Conservation (phyloP, 2,329 filamentous ascomycete genomes). For the Parastagonospora nodorum region DNA sequence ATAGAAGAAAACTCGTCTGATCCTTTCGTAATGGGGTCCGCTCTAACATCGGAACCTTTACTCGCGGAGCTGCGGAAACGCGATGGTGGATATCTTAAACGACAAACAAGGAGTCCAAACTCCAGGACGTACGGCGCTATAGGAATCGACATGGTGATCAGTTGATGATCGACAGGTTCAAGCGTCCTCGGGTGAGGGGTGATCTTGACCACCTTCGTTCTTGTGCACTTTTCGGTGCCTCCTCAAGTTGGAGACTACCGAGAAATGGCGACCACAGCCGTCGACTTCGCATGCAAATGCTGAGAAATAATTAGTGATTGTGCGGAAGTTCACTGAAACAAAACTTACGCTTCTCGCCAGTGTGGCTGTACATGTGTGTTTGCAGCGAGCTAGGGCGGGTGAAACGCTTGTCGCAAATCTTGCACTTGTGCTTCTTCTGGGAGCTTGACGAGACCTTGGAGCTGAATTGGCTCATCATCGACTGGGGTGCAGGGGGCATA, state of each 20-base stretch:
- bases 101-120: constrained; percentile 25
- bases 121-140: constrained; percentile 8
- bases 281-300: constrained; percentile 94
- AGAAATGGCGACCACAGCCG: constrained; percentile 94
- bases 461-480: constrained; percentile 99
- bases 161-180: constrained; percentile 34
- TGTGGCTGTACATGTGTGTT: constrained; percentile 98
- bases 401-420: constrained; percentile 97
- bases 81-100: constrained; percentile 46
- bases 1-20: constrained; percentile 38
- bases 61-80: constrained; percentile 30
- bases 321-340: not conserved
- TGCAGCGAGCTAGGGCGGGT: constrained; percentile 92
- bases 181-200: constrained; percentile 55
- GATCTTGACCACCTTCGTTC: constrained; percentile 61
- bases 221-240: constrained; percentile 97
- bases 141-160: constrained; percentile 23
- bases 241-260: constrained; percentile 92
- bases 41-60: constrained; percentile 31
- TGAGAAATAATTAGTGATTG: constrained; percentile 47
- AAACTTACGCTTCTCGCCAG: constrained; percentile 92
- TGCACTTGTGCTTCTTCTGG: constrained; percentile 99
- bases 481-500: constrained; percentile 82
- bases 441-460: constrained; percentile 95
- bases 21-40: constrained; percentile 26